phyloP scores from a whole-genome alignment of 352 stramenopile species.

The Phytophthora foliorum region DNA sequence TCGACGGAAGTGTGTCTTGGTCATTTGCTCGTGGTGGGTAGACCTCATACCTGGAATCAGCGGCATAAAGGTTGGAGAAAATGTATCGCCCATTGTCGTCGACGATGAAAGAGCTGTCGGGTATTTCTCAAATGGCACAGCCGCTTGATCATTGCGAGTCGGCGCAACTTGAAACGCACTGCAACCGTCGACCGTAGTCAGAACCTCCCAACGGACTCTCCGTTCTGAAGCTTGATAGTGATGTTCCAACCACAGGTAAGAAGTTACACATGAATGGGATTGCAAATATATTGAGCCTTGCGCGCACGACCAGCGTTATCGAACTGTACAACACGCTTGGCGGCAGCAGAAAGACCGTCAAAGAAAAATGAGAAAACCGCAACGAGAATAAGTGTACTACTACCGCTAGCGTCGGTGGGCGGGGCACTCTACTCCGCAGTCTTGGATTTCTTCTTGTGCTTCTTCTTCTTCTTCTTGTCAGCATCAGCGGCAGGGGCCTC shows the following conservation, averaged over 20 bases:
- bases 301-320: slow-evolving; percentile 39
- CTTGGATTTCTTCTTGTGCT: slow-evolving; percentile 85
- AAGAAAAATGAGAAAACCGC: slow-evolving; percentile 29
- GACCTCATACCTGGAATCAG: slow-evolving; percentile 71
- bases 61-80: slow-evolving; percentile 29
- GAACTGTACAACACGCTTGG: slow-evolving; percentile 39
- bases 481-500: slow-evolving; percentile 32
- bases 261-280: slow-evolving; percentile 29
- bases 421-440: slow-evolving; percentile 67
- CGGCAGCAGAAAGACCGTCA: slow-evolving; percentile 32
- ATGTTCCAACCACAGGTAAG: too few species aligned
- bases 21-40: slow-evolving; percentile 55
- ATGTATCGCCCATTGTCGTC: slow-evolving; percentile 26
- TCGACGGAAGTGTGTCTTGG: slow-evolving; percentile 63
- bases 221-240: too few species aligned
- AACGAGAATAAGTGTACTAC: slow-evolving; percentile 61
- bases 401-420: slow-evolving; percentile 44
- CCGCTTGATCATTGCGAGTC: neutral
- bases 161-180: slow-evolving; percentile 29
- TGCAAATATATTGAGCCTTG: slow-evolving; percentile 49
- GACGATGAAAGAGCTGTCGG: slow-evolving; percentile 7
- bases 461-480: slow-evolving; percentile 87
- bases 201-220: slow-evolving; percentile 34
- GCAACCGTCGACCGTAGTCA: slow-evolving; percentile 35
- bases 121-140: slow-evolving; percentile 22